These are phyloP conservation scores for Podospora conica DNA, from an alignment of 495 filamentous ascomycete species.

Conservation along the genomic window DNA sequence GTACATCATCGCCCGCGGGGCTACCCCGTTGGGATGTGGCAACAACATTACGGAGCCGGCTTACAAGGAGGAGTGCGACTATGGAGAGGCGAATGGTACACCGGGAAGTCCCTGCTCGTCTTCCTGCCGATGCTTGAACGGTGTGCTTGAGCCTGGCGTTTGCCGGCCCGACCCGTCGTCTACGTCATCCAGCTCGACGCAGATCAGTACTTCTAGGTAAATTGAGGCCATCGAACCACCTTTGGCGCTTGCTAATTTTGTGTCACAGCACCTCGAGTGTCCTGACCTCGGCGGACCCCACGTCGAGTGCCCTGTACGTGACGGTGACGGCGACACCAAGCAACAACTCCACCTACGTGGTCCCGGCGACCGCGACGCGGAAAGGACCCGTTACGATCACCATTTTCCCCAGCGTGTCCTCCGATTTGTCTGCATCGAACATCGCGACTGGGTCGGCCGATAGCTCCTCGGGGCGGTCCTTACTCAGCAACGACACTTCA, in stretches of 20 bases:
- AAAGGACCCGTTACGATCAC: constrained; percentile 17
- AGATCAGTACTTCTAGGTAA: constrained; percentile 20
- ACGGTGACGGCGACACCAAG: constrained; percentile 13
- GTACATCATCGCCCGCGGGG: constrained; percentile 47
- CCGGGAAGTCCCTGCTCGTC: constrained; percentile 37
- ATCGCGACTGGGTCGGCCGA: not conserved
- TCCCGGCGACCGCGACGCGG: not conserved
- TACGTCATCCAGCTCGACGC: constrained; percentile 5
- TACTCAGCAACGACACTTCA: not conserved
- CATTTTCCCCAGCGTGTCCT: constrained; percentile 7
- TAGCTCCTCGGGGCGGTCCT: not conserved
- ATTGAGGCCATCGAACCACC: not conserved
- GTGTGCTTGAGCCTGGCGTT: constrained; percentile 20
- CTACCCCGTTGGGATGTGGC: constrained; percentile 42
- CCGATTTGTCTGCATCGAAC: not conserved
- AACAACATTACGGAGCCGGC: constrained; percentile 37
- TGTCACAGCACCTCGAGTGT: constrained; percentile 9
- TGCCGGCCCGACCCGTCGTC: constrained; percentile 23
- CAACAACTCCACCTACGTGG: constrained; percentile 4
- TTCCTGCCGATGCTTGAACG: constrained; percentile 36
- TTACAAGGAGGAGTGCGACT: constrained; percentile 43
- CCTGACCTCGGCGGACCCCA: constrained; percentile 5
- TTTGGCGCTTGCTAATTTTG: not conserved
- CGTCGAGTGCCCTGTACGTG: constrained; percentile 1
- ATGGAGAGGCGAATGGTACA: constrained; percentile 32